These are phyloP conservation scores for Sclerotinia minor DNA, from an alignment of 2,329 filamentous ascomycete genomes.

Conservation along the genomic window DNA sequence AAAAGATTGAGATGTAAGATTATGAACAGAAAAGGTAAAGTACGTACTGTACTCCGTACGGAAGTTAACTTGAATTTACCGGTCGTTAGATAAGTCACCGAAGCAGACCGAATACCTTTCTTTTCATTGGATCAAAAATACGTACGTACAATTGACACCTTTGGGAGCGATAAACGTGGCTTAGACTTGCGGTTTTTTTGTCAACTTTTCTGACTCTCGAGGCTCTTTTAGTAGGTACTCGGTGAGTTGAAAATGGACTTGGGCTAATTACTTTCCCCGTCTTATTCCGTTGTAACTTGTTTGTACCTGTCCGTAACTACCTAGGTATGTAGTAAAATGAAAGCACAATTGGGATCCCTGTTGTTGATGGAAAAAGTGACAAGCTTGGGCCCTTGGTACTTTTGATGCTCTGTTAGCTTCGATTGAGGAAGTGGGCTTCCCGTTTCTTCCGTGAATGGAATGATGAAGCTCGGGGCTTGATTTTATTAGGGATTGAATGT, in stretches of 20 bases:
- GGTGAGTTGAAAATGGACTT: slow-evolving; percentile 11
- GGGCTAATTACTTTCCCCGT: slow-evolving; percentile 1
- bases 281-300: slow-evolving; percentile 12
- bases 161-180: not conserved
- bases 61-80: not conserved
- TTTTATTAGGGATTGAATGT: not conserved
- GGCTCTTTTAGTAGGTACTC: slow-evolving; percentile 18
- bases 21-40: not conserved
- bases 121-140: not conserved
- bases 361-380: not conserved
- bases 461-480: not conserved
- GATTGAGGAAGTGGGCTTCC: not conserved
- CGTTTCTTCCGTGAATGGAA: not conserved
- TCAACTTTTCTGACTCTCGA: not conserved
- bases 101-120: not conserved
- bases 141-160: not conserved
- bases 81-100: not conserved
- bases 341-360: not conserved
- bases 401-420: not conserved
- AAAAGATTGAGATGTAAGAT: no score
- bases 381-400: not conserved
- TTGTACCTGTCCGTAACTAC: no score
- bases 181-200: not conserved
- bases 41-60: not conserved
- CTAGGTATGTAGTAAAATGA: no score